phyloP scores from a whole-genome alignment of 2,329 filamentous ascomycete species.

The Cercospora sp. region DNA sequence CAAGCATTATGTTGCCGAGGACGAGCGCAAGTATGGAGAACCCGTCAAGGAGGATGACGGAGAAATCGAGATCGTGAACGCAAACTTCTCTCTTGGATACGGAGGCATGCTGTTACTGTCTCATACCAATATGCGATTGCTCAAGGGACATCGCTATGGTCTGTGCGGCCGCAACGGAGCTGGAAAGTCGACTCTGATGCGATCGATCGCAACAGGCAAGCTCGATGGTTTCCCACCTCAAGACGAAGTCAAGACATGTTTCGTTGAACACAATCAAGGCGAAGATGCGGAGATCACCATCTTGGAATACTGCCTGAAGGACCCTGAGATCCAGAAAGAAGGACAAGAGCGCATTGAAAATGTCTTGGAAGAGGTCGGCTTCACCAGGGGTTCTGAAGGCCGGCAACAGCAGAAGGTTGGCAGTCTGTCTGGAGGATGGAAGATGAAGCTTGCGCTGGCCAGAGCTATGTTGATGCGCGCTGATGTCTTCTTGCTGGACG shows the following conservation, averaged over 20 bases:
- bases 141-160: conserved; percentile 96
- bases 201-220: conserved; percentile 91
- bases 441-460: conserved; percentile 98
- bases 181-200: conserved; percentile 99
- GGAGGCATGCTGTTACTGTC: conserved; percentile 96
- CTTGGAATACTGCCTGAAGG: conserved; percentile 86
- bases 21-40: conserved; percentile 81
- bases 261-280: conserved; percentile 98
- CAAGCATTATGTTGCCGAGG: conserved; percentile 76
- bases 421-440: conserved; percentile 96
- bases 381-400: conserved; percentile 84
- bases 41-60: conserved; percentile 86
- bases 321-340: conserved; percentile 78
- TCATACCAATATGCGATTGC: conserved; percentile 88
- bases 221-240: conserved; percentile 94
- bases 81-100: conserved; percentile 94
- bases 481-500: conserved; percentile 94
- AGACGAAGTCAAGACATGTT: conserved; percentile 90
- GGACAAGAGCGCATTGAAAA: conserved; percentile 77
- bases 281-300: conserved; percentile 97
- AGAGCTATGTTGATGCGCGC: conserved; percentile 95
- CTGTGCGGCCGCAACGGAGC: conserved; percentile 96
- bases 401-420: conserved; percentile 87
- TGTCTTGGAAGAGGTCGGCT: conserved; percentile 89
- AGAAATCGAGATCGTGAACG: conserved; percentile 95